Evolutionary conservation across 2,329 filamentous ascomycete genomes (phyloP).

Genomic region (Ophiostoma pallidulum): DNA sequence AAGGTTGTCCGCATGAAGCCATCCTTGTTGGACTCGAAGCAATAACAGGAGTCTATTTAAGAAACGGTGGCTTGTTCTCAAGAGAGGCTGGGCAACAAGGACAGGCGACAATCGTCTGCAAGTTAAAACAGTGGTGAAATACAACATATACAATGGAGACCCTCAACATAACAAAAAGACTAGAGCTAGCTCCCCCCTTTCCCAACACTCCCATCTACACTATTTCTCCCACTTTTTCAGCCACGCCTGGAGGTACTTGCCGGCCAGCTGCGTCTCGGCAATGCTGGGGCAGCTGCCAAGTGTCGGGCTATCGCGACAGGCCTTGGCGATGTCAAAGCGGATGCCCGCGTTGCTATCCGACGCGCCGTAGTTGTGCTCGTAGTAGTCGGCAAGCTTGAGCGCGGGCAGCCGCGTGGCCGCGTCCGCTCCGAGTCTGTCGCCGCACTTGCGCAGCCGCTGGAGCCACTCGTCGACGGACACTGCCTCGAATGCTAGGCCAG

Average conservation of each 20-base stretch:
- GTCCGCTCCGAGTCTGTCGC: slow-evolving; percentile 4
- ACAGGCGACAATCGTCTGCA: too few species aligned
- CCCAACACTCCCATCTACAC: too few species aligned
- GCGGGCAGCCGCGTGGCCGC: slow-evolving; percentile 11
- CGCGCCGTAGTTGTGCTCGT: slow-evolving; percentile 6
- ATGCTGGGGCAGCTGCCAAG: slow-evolving; percentile 10
- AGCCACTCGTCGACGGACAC: slow-evolving; percentile 35
- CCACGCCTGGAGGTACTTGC: slow-evolving; percentile 14
- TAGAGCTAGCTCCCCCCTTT: not conserved
- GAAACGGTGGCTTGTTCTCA: too few species aligned
- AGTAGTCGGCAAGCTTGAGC: slow-evolving; percentile 16
- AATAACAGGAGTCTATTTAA: not conserved
- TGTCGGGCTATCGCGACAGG: slow-evolving; percentile 10
- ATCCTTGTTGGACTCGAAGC: slow-evolving; percentile 29
- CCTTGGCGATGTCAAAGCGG: slow-evolving; percentile 10
- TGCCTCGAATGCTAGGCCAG: slow-evolving; percentile 35
- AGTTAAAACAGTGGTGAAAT: too few species aligned
- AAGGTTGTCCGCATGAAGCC: slow-evolving; percentile 55
- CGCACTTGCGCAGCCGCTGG: slow-evolving; percentile 3
- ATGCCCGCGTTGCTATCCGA: not conserved
- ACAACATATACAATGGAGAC: too few species aligned
- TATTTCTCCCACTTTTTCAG: slow-evolving; percentile 12
- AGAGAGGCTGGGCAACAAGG: too few species aligned
- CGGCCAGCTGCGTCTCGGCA: slow-evolving; percentile 6
- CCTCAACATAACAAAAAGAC: too few species aligned